Conservation (phyloP, 257 asterid genomes). For the Capsicum baccatum region DNA sequence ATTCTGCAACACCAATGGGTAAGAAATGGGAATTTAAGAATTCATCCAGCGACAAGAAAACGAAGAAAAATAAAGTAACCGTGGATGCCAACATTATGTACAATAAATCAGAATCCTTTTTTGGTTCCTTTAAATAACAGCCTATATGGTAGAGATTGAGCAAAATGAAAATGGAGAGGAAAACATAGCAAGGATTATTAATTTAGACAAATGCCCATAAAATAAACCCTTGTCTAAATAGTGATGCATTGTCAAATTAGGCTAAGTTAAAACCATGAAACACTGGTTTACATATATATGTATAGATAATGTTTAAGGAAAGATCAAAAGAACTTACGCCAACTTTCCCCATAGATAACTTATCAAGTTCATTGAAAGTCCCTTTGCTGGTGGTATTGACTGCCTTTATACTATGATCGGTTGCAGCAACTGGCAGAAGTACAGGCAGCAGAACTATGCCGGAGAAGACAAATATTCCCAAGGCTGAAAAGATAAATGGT, state of each 20-base stretch:
- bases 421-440: slow-evolving; percentile 75
- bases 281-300: background rate
- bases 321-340: slow-evolving; percentile 47
- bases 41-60: background rate
- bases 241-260: background rate
- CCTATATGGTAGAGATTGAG: background rate
- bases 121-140: background rate
- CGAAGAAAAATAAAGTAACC: background rate
- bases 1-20: slow-evolving; percentile 48
- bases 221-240: background rate
- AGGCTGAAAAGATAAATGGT: slow-evolving; percentile 48
- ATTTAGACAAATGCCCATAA: background rate
- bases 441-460: slow-evolving; percentile 75
- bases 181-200: background rate
- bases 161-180: background rate
- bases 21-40: slow-evolving; percentile 23
- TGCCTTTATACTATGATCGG: slow-evolving; percentile 46
- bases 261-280: background rate
- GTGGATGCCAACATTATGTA: background rate
- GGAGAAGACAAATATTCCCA: slow-evolving; percentile 74
- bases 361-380: slow-evolving; percentile 76
- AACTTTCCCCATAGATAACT: slow-evolving; percentile 73
- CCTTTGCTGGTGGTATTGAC: slow-evolving; percentile 66
- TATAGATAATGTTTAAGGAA: background rate
- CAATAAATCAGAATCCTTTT: background rate